Percentiles rank a stretch among this genome's conserved stretches.
These are phyloP conservation scores for Coemansia pectinata DNA, from an alignment of 192 early-diverging fungal species.

Conservation along the genomic window DNA sequence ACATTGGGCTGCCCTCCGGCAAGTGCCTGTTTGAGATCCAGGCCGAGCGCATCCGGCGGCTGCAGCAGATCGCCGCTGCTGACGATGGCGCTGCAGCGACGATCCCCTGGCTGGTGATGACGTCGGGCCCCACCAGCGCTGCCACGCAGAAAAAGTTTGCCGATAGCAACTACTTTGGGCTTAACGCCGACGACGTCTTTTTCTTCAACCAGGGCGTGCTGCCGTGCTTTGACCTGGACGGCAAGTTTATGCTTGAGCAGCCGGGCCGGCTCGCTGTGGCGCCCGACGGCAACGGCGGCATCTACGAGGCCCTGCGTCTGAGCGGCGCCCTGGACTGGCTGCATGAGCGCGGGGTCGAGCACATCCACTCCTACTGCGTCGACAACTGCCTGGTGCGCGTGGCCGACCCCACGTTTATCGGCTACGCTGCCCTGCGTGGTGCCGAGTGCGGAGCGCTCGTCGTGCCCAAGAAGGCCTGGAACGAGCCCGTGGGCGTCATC, in stretches of 20 bases:
- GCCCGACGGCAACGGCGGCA: conserved; percentile 91
- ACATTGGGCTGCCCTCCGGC: conserved; percentile 85
- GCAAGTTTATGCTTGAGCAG: conserved; percentile 89
- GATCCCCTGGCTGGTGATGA: conserved; percentile 99
- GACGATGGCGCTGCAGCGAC: conserved; percentile 43
- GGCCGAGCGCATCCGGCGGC: conserved; percentile 85
- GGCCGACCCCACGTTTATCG: conserved; percentile 94
- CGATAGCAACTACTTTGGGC: conserved; percentile 84
- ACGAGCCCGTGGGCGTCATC: conserved; percentile 95
- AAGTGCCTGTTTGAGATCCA: conserved; percentile 94
- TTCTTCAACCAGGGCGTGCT: conserved; percentile 97
- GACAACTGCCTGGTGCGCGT: conserved; percentile 98
- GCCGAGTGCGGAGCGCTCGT: conserved; percentile 96
- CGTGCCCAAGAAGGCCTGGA: conserved; percentile 82
- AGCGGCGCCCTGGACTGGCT: conserved; percentile 83
- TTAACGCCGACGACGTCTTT: conserved; percentile 78
- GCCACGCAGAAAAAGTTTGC: conserved; percentile 82
- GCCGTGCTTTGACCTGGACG: conserved; percentile 90
- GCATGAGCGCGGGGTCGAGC: conserved; percentile 78
- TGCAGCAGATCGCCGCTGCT: conserved; percentile 72
- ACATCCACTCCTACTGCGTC: conserved; percentile 94
- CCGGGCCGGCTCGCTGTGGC: conserved; percentile 77
- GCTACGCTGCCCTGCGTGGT: conserved; percentile 84
- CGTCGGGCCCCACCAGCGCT: conserved; percentile 85
- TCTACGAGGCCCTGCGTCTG: conserved; percentile 88